Percentiles rank a stretch among this genome's conserved stretches.
Evolutionary conservation across 1,139 yeast genomes (phyloP).

Genomic region (Kodamaea suecica): DNA sequence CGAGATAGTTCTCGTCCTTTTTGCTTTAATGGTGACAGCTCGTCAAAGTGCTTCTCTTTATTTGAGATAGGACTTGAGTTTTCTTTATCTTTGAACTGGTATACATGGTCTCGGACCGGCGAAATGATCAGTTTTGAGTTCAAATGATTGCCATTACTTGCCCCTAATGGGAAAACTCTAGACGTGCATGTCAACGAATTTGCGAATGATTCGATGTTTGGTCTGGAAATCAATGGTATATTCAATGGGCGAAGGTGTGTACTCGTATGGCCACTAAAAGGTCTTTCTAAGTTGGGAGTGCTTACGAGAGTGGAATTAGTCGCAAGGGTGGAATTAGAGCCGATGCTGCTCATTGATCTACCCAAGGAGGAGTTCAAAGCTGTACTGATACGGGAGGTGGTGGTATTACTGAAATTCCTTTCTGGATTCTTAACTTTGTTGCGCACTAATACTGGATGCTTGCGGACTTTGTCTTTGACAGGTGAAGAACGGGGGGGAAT

Average conservation of each 20-base stretch:
- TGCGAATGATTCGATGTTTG: neutral
- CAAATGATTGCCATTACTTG: neutral
- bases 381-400: neutral
- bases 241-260: constrained; percentile 2
- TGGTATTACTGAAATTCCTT: neutral
- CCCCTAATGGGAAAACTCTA: neutral
- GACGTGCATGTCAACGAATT: neutral
- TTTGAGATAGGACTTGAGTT: constrained; percentile 2
- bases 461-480: constrained; percentile 2
- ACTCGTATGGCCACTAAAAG: constrained; percentile 3
- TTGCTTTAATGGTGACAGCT: constrained; percentile 24
- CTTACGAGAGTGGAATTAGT: too few species aligned
- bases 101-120: constrained; percentile 1
- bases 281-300: too few species aligned
- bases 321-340: too few species aligned
- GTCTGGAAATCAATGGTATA: constrained; percentile 2
- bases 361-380: neutral
- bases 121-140: constrained; percentile 1
- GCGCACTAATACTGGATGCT: constrained; percentile 1
- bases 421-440: neutral
- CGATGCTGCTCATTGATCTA: neutral
- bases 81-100: constrained; percentile 2
- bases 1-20: constrained; percentile 14
- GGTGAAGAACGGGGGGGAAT: neutral
- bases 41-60: constrained; percentile 7